A percentile compares a stretch with the other conserved stretches of the same genome.
phyloP scores from a whole-genome alignment of 2,329 filamentous ascomycete species.

The Stagonosporopsis rhizophila region DNA sequence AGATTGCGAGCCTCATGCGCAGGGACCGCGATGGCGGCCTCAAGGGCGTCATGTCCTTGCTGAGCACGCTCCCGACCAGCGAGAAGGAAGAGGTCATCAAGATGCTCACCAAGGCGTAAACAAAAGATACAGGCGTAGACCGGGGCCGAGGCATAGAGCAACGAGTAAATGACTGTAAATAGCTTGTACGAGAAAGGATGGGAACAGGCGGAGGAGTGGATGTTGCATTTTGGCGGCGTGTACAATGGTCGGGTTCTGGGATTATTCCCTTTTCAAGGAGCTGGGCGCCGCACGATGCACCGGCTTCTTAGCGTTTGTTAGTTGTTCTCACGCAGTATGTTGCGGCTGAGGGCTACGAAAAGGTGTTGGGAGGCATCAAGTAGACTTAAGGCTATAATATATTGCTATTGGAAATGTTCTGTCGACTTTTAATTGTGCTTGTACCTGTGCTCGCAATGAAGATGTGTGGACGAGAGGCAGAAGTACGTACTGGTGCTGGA shows the following conservation, averaged over 20 bases:
- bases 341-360: background rate
- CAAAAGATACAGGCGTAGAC: background rate
- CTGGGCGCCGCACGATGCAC: no score
- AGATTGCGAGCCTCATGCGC: constrained; percentile 73
- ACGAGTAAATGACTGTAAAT: constrained; percentile 6
- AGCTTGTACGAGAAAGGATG: background rate
- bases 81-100: constrained; percentile 86
- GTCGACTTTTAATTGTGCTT: background rate
- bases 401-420: constrained; percentile 6
- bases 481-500: no score
- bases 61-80: constrained; percentile 84
- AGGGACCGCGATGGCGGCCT: constrained; percentile 73
- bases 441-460: no score
- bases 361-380: constrained; percentile 17
- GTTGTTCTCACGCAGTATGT: constrained; percentile 5
- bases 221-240: constrained; percentile 14
- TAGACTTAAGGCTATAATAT: background rate
- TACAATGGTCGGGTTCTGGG: background rate
- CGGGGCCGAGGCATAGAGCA: background rate
- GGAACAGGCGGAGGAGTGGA: background rate
- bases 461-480: no score
- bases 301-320: constrained; percentile 16
- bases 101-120: constrained; percentile 49
- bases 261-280: background rate
- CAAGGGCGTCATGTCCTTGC: constrained; percentile 84